These are phyloP conservation scores for Saksenaea oblongispora DNA, from an alignment of 371 early-diverging fungal species.

Conservation along the genomic window DNA sequence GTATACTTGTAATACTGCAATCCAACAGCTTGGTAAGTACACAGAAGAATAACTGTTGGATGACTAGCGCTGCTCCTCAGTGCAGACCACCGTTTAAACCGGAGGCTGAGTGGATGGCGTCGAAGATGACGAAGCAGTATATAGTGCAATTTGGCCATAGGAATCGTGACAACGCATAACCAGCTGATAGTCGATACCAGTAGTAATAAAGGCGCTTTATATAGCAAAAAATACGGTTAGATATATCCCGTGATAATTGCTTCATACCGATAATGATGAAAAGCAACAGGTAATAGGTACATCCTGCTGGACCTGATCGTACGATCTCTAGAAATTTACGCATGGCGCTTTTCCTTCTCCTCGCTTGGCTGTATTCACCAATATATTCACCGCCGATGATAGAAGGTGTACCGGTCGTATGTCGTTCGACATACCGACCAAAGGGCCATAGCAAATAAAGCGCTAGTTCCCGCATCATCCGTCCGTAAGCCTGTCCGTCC, in stretches of 20 bases:
- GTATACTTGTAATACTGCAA: constrained; percentile 92
- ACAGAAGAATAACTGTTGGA: constrained; percentile 64
- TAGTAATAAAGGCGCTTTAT: constrained; percentile 76
- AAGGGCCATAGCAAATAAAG: constrained; percentile 94
- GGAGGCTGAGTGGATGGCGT: constrained; percentile 72
- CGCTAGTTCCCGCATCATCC: constrained; percentile 66
- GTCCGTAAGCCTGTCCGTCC: constrained; percentile 59
- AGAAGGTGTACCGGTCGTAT: constrained; percentile 29
- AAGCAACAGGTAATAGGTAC: constrained; percentile 62
- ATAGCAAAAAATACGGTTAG: background rate
- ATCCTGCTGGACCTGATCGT: constrained; percentile 60
- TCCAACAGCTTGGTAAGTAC: constrained; percentile 80
- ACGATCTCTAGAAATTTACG: constrained; percentile 25
- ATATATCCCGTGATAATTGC: background rate
- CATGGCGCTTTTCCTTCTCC: constrained; percentile 17
- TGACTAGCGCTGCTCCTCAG: constrained; percentile 15
- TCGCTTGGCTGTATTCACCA: constrained; percentile 9
- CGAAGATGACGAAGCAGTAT: constrained; percentile 76
- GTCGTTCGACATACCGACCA: constrained; percentile 84
- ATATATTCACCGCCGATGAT: constrained; percentile 14
- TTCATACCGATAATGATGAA: constrained; percentile 51
- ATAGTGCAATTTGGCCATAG: constrained; percentile 92
- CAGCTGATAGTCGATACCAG: constrained; percentile 80
- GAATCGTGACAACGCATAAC: constrained; percentile 88
- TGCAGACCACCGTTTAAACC: constrained; percentile 20